A percentile compares a stretch with the other conserved stretches of the same genome.
Evolutionary conservation across 148 eudicot genomes (phyloP).

Genomic region (Fallopia convolvulus): DNA sequence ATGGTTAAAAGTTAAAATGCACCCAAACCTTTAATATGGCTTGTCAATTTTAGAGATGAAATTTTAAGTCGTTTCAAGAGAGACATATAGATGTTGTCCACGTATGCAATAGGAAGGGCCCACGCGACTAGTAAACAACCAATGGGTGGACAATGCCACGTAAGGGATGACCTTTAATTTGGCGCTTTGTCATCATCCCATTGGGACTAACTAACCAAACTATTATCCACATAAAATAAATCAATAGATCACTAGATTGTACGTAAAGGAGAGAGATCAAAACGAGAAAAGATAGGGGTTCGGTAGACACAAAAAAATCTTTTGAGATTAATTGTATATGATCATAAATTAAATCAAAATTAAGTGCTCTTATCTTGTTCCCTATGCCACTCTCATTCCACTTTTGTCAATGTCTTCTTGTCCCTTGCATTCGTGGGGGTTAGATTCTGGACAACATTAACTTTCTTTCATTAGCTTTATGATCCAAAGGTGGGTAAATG

Average conservation of each 20-base stretch:
- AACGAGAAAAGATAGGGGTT: background rate
- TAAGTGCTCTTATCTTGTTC: constrained; percentile 9
- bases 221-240: background rate
- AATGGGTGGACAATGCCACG: constrained; percentile 1
- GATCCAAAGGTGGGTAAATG: background rate
- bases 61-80: background rate
- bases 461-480: background rate
- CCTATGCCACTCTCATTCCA: background rate
- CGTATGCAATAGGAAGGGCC: background rate
- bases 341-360: background rate
- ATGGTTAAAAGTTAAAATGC: too few relatives aligned
- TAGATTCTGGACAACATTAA: constrained; percentile 1
- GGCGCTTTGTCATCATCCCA: background rate
- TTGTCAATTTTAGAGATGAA: too few relatives aligned
- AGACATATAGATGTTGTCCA: background rate
- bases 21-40: too few relatives aligned
- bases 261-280: background rate
- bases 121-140: background rate
- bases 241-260: too few relatives aligned
- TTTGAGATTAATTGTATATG: background rate
- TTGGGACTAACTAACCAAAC: background rate
- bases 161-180: background rate
- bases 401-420: constrained; percentile 9
- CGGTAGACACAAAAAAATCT: background rate
- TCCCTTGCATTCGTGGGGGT: constrained; percentile 7